Evolutionary conservation across 2,329 filamentous ascomycete genomes (phyloP), one percentile per base, ranked within the genome.

Genomic region (Beauveria rudraprayagi): DNA sequence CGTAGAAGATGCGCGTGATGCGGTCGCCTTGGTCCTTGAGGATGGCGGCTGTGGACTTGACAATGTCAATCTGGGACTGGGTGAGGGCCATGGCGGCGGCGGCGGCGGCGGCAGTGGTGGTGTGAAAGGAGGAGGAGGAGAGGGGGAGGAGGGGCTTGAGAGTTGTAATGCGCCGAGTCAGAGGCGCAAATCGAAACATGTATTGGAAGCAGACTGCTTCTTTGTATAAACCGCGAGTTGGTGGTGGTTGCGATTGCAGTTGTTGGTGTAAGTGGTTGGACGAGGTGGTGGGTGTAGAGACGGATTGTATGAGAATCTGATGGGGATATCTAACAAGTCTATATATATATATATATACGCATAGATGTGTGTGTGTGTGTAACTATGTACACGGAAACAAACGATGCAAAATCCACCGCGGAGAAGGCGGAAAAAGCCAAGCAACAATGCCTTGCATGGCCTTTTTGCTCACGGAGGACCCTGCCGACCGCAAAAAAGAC

Each of bases 41-140:
- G 19, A 91, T 81, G 2, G 90, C 90, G 44, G 86, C 88, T 2
- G 90, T 93, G 43, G 89, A 80, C 73, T 91, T 92, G 77, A 94
- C 86, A 66, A 88, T 85, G 63, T 81, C 75, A 65, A 87, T 80
- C 76, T 93, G 89, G 43, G 80, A 76, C 28, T 80, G 75, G 11
- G 86, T 86, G 62, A 91, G 76, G 61, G 81, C 70, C 77, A 79
- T 79, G 55, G n/a, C 37, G 46, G 46, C 28, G 56, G 41, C n/a
- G 26, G 47, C 19, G 28, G 44, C 40, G 46, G 44, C 7, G 56
- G 19, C n/a, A n/a, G n/a, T 17, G 22, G 59, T 30, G 19, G 59
- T 56, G 51, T 50, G 50, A 22, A 56, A 50, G 43, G 22, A 30
- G 30, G 44, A 28, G 51, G 37, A 16, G 52, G 7, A 41, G 17